Conservation (phyloP, 805 yeast species). For the Cyberlindnera veronae region DNA sequence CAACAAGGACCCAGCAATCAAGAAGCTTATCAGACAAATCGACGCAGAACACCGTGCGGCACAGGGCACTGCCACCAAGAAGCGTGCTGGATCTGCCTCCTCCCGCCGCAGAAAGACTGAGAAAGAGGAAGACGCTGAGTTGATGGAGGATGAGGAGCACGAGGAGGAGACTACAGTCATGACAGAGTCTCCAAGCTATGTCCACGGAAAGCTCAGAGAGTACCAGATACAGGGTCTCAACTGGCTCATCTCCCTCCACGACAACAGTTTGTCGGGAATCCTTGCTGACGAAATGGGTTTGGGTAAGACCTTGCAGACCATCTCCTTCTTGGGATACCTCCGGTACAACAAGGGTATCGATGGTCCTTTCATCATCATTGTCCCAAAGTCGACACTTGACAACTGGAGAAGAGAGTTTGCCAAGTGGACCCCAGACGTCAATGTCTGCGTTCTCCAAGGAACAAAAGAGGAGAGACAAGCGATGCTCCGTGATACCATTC, state of each 20-base stretch:
- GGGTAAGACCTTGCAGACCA: conserved; percentile 94
- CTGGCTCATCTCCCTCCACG: conserved; percentile 88
- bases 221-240: conserved; percentile 94
- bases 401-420: conserved; percentile 95
- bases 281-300: conserved; percentile 98
- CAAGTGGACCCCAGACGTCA: conserved; percentile 95
- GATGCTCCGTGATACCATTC: conserved; percentile 53
- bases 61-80: background rate
- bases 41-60: conserved; percentile 48
- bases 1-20: conserved; percentile 70
- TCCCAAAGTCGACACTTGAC: conserved; percentile 93
- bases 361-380: conserved; percentile 90
- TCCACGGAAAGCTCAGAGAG: conserved; percentile 78
- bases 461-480: conserved; percentile 73
- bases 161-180: conserved; percentile 66
- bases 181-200: conserved; percentile 78
- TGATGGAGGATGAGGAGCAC: conserved; percentile 75
- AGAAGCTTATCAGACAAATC: conserved; percentile 52
- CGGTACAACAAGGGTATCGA: conserved; percentile 72
- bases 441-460: conserved; percentile 83
- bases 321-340: conserved; percentile 84
- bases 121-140: conserved; percentile 92
- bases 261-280: conserved; percentile 86
- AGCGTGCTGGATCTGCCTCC: background rate
- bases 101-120: conserved; percentile 81